Evolutionary conservation across 257 asterid species (phyloP).

Genomic region (Solanum pinnatisectum): DNA sequence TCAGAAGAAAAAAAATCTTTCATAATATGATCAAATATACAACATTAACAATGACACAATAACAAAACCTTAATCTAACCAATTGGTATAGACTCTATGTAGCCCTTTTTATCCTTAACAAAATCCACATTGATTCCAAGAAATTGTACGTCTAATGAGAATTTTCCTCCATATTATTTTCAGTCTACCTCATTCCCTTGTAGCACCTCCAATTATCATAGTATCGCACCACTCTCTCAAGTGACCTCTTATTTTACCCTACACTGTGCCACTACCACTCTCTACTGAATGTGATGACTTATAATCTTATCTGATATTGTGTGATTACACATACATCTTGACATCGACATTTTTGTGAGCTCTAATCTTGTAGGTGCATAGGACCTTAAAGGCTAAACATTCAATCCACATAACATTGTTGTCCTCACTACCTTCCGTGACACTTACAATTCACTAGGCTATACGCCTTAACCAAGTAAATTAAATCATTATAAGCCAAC

Average conservation of each 20-base stretch:
- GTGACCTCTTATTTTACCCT: neutral
- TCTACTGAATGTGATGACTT: neutral
- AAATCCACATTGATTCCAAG: neutral
- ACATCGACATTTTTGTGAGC: neutral
- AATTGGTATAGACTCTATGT: neutral
- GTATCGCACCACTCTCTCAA: neutral
- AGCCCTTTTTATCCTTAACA: neutral
- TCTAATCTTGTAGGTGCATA: neutral
- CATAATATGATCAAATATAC: neutral
- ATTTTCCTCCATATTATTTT: neutral
- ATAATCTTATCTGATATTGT: neutral
- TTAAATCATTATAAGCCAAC: no score
- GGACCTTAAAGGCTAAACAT: neutral
- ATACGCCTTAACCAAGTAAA: no score
- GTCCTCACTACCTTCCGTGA: no score
- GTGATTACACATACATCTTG: neutral
- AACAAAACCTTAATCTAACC: neutral
- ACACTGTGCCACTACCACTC: neutral
- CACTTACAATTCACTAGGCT: no score
- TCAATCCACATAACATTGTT: neutral
- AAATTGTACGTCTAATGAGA: neutral
- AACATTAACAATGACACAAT: neutral
- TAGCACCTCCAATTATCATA: neutral
- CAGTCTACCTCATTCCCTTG: neutral
- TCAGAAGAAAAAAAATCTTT: neutral